These are phyloP conservation scores for Coriolopsis trogii DNA, from an alignment of 1,284 basidiomycete genomes.

Conservation along the genomic window DNA sequence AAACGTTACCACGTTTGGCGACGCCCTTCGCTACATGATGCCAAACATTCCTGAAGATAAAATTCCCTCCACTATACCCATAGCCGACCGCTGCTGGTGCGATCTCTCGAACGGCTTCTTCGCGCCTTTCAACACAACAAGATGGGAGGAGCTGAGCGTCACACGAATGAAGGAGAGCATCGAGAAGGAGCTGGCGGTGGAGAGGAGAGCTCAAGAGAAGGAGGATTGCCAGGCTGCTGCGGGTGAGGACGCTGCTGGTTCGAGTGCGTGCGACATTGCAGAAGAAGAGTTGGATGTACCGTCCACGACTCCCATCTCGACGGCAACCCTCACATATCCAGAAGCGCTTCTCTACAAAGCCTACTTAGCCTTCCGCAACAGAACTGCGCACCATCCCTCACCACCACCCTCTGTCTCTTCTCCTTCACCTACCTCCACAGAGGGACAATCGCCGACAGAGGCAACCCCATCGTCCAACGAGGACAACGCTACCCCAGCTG, in stretches of 20 bases:
- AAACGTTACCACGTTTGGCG: slow-evolving; percentile 69
- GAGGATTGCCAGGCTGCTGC: slow-evolving; percentile 27
- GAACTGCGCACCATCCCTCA: too few relatives aligned
- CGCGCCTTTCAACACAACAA: slow-evolving; percentile 70
- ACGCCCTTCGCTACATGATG: slow-evolving; percentile 53
- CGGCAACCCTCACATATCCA: neutral
- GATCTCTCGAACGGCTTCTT: slow-evolving; percentile 67
- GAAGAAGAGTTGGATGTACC: neutral
- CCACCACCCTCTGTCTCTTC: too few relatives aligned
- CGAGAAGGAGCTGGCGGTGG: slow-evolving; percentile 35
- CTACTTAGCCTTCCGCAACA: neutral
- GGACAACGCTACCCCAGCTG: too few relatives aligned
- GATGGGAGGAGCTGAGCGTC: slow-evolving; percentile 70
- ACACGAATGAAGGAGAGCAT: slow-evolving; percentile 44
- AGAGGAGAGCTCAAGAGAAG: slow-evolving; percentile 28
- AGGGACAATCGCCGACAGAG: neutral
- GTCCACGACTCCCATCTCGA: neutral
- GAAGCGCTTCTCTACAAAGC: neutral
- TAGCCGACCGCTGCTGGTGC: slow-evolving; percentile 81
- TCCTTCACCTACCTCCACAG: too few relatives aligned
- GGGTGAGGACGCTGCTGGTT: slow-evolving; percentile 15
- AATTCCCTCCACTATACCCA: slow-evolving; percentile 52
- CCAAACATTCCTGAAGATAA: slow-evolving; percentile 29
- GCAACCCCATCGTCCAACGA: neutral
- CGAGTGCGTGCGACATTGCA: neutral